phyloP scores from a whole-genome alignment of 1,284 basidiomycete genomes.

The Fomitopsis schrenkii region DNA sequence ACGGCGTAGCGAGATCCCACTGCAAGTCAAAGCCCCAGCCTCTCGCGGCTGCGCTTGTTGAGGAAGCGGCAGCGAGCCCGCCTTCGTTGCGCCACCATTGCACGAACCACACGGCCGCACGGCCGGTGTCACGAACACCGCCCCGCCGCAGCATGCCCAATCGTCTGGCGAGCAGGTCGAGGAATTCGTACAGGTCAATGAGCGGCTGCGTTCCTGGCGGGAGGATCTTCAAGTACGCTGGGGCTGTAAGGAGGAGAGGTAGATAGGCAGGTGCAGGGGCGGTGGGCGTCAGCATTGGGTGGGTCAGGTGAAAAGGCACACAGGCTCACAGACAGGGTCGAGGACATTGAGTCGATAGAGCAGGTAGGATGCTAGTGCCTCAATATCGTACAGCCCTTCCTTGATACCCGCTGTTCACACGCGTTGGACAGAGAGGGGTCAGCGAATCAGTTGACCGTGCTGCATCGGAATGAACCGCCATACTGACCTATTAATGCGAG shows the following conservation, averaged over 20 bases:
- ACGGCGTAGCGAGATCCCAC: constrained; percentile 39
- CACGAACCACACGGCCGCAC: constrained; percentile 79
- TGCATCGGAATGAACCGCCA: constrained; percentile 2
- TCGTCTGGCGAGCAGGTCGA: constrained; percentile 65
- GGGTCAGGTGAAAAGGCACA: constrained; percentile 3
- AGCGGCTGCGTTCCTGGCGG: constrained; percentile 51
- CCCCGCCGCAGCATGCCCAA: constrained; percentile 82
- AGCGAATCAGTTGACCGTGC: constrained; percentile 1
- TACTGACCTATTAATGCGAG: constrained; percentile 84
- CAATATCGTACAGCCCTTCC: constrained; percentile 85
- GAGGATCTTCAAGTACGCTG: constrained; percentile 67
- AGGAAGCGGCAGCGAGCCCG: constrained; percentile 37
- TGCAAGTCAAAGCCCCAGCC: constrained; percentile 83
- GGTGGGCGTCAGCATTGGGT: background rate
- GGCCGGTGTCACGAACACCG: constrained; percentile 62
- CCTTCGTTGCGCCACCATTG: constrained; percentile 83
- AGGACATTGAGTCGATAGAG: constrained; percentile 84
- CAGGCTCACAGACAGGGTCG: constrained; percentile 59
- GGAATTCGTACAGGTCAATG: constrained; percentile 57
- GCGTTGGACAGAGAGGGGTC: constrained; percentile 2
- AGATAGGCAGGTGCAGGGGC: constrained; percentile 3
- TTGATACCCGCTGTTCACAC: constrained; percentile 81
- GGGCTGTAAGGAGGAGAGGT: constrained; percentile 34
- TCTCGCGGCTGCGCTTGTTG: constrained; percentile 13
- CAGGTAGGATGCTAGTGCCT: constrained; percentile 83